A percentile compares a stretch with the other conserved stretches of the same genome.
phyloP scores from a whole-genome alignment of 768 basidiomycete genomes.

The Suillus placidus region DNA sequence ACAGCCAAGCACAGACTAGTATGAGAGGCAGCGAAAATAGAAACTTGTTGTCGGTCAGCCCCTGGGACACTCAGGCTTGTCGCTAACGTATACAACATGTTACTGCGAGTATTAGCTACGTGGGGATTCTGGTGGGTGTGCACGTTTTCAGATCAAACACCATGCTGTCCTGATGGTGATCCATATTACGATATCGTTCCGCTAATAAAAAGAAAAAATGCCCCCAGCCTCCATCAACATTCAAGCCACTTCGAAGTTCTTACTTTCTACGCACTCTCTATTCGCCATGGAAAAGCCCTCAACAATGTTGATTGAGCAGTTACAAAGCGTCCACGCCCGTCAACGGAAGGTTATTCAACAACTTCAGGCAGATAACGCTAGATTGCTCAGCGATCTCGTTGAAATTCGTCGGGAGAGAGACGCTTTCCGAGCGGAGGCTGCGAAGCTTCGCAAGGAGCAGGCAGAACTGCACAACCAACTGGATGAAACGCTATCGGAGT shows the following conservation, averaged over 20 bases:
- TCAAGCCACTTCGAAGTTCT: conserved; percentile 1
- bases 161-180: conserved; percentile 7
- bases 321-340: conserved; percentile 26
- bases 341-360: conserved; percentile 30
- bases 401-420: conserved; percentile 33
- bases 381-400: conserved; percentile 26
- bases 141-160: not conserved
- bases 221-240: not conserved
- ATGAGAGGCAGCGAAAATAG: conserved; percentile 6
- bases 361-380: conserved; percentile 28
- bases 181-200: not conserved
- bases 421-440: conserved; percentile 24
- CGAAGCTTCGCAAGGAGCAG: conserved; percentile 23
- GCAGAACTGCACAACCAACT: conserved; percentile 25
- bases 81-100: not conserved
- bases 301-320: conserved; percentile 26
- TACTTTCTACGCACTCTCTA: not conserved
- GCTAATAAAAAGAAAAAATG: not conserved
- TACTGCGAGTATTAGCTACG: not conserved
- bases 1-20: conserved; percentile 1
- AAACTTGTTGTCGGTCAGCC: not conserved
- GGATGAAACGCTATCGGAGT: conserved; percentile 21
- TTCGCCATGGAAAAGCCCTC: conserved; percentile 17
- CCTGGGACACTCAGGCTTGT: not conserved
- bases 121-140: not conserved